Base-by-base conservation (phyloP, 768 basidiomycete species). In the Trametes elegans region DNA sequence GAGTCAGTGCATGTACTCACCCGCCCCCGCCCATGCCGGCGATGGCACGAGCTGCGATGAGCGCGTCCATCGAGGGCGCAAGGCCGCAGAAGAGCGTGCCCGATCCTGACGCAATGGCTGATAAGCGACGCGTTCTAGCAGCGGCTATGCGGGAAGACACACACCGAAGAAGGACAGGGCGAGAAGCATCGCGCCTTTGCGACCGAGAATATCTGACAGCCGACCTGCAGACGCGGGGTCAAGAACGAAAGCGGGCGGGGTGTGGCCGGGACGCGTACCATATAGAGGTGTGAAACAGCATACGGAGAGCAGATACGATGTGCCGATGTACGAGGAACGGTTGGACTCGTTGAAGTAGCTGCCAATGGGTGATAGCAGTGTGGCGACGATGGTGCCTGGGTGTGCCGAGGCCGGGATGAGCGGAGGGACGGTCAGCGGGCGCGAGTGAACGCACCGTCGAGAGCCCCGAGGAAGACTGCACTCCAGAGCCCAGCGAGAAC, bases 11-110 rank as follows among this genome's bases (percentile, higher is more conserved):
- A 31, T 18, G n/a, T 36, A 81, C 87, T 71, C 68, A 90, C 84
- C 92, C 88, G 70, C 92, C 93, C 53, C 93, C 92, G 52, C 91
- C 93, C 84, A 92, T 90, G 44, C 94, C 94, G 24, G 94, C 93
- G 39, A 97, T 71, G 3, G 90, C 84, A 11, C 95, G 83, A 52
- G 88, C 90, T 36, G 78, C 77, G 58, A 96, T 92, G 49, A 97
- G 79, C 11, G 78, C 69, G 58, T 82, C 79, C 94, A 98, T 96
- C 6, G 86, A 88, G 8, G 88, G 84, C 36, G 93, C 95, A 36
- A 94, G 62, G 1, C 91, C 96, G 66, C 94, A 98, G 14, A 86
- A 76, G 36, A 92, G 75, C 1, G 93, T 98, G 19, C 95, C 95
- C 57, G 81, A 76, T 19, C 88, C 88, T 90, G 66, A 32, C 38